phyloP scores from a whole-genome alignment of 106 monocot genomes.

The Dendrobium huoshanense region DNA sequence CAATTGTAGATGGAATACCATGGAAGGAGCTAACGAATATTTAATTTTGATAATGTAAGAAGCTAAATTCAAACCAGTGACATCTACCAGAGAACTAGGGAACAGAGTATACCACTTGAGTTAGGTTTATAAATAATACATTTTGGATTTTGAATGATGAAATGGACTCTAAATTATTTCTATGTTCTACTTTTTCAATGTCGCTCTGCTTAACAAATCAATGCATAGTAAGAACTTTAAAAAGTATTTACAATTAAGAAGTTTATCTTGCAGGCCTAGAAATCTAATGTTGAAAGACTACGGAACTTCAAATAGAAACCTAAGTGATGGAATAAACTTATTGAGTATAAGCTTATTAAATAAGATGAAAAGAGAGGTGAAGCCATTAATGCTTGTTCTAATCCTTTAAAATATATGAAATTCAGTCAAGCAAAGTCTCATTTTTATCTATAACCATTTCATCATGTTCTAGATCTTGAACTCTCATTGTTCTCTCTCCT shows the following conservation, averaged over 20 bases:
- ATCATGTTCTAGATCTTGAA: not conserved
- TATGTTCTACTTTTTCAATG: too few species aligned
- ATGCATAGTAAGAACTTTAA: not conserved
- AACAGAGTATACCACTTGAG: too few species aligned
- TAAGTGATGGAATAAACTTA: not conserved
- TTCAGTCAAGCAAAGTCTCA: not conserved
- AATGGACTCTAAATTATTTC: too few species aligned
- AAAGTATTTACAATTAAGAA: not conserved
- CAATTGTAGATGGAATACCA: too few species aligned
- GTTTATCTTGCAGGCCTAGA: not conserved
- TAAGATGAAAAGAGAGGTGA: not conserved
- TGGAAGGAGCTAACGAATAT: too few species aligned
- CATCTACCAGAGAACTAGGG: too few species aligned
- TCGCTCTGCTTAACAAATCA: too few species aligned
- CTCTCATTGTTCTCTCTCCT: not conserved
- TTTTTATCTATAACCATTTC: not conserved
- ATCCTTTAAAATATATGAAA: not conserved
- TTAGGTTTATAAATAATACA: too few species aligned
- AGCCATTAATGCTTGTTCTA: not conserved
- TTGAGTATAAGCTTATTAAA: not conserved
- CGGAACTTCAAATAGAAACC: not conserved
- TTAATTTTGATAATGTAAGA: too few species aligned
- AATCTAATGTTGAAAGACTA: not conserved
- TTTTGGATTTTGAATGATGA: too few species aligned
- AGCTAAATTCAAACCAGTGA: too few species aligned